Conservation (phyloP, 768 basidiomycete species). For the Hypholoma sublateritium region DNA sequence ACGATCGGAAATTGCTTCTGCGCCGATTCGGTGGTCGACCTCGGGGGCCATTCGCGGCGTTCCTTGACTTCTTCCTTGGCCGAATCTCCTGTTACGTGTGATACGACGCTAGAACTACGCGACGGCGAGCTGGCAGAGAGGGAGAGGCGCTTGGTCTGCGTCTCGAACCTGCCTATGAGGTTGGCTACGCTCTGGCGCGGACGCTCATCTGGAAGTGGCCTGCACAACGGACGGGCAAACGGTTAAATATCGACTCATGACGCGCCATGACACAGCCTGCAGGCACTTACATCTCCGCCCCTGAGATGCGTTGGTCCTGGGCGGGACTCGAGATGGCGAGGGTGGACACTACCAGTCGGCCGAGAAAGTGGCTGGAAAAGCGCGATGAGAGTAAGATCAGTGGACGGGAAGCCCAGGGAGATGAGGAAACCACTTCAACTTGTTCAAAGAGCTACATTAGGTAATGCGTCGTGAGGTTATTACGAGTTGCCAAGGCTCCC, state of each 20-base stretch:
- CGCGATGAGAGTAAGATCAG: background rate
- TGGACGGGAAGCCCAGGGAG: background rate
- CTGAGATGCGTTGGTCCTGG: constrained; percentile 8
- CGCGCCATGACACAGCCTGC: constrained; percentile 11
- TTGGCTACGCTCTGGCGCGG: constrained; percentile 87
- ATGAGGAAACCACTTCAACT: background rate
- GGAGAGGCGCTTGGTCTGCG: constrained; percentile 68
- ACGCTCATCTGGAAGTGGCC: constrained; percentile 87
- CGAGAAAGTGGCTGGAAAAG: background rate
- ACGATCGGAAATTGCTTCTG: constrained; percentile 35
- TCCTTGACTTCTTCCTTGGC: constrained; percentile 67
- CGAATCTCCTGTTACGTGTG: constrained; percentile 64
- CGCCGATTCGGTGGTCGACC: constrained; percentile 27
- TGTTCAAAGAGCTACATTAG: background rate
- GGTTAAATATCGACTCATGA: constrained; percentile 19
- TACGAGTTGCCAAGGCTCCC: background rate
- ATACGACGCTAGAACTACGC: constrained; percentile 67
- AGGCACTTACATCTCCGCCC: constrained; percentile 33
- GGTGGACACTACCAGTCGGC: too few relatives aligned
- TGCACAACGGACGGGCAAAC: constrained; percentile 26
- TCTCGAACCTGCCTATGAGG: constrained; percentile 88
- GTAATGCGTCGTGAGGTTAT: background rate
- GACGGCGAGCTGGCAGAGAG: constrained; percentile 34
- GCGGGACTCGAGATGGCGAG: background rate
- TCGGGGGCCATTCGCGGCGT: constrained; percentile 79